A percentile compares a stretch with the other conserved stretches of the same genome.
Conservation (phyloP, 2,329 filamentous ascomycete genomes). For the Aspergillus caelatus region DNA sequence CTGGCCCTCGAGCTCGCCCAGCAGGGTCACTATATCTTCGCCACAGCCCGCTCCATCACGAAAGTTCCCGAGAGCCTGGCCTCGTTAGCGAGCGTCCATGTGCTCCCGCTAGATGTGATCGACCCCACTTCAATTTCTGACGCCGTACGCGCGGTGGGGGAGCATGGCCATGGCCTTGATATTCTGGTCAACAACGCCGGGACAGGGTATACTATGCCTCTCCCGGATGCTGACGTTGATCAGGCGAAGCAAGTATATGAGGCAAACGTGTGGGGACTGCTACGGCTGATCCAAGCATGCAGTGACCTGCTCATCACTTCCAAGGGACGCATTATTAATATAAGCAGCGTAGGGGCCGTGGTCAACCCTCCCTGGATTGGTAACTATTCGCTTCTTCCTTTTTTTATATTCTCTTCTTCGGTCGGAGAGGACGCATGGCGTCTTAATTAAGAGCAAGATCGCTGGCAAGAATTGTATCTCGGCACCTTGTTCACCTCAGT, state of each 20-base stretch:
- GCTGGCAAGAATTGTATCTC: too few relatives aligned
- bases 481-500: too few relatives aligned
- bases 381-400: too few relatives aligned
- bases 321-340: slow-evolving; percentile 21
- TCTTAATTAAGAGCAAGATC: too few relatives aligned
- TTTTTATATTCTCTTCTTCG: too few relatives aligned
- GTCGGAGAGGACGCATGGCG: too few relatives aligned
- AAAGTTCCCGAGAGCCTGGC: slow-evolving; percentile 33
- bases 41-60: slow-evolving; percentile 41
- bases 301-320: slow-evolving; percentile 16
- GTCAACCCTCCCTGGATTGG: background rate
- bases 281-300: slow-evolving; percentile 32
- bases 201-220: slow-evolving; percentile 28
- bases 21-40: slow-evolving; percentile 44
- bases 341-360: background rate
- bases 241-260: slow-evolving; percentile 33
- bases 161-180: slow-evolving; percentile 30
- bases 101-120: slow-evolving; percentile 13
- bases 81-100: slow-evolving; percentile 19
- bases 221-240: slow-evolving; percentile 27
- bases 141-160: slow-evolving; percentile 17
- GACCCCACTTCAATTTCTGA: slow-evolving; percentile 22
- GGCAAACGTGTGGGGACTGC: slow-evolving; percentile 36
- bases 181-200: slow-evolving; percentile 48
- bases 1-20: slow-evolving; percentile 9